Conservation (phyloP, 1,284 basidiomycete genomes). For the Leccinum olivaceoglutinosum region DNA sequence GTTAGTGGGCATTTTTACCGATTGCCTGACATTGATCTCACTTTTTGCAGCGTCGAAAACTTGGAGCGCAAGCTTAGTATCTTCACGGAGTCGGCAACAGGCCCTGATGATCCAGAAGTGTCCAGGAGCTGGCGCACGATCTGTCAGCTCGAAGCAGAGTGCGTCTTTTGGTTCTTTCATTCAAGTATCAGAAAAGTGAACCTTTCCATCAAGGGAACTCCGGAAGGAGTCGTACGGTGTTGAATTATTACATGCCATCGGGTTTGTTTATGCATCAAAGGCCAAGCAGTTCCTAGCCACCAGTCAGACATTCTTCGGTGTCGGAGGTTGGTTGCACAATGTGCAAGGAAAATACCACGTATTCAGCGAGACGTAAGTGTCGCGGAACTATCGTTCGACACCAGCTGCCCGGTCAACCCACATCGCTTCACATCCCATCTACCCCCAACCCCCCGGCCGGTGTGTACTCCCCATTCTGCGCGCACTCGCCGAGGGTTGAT, state of each 20-base stretch:
- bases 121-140: constrained; percentile 69
- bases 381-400: not conserved
- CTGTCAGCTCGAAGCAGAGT: constrained; percentile 81
- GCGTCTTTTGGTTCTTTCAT: constrained; percentile 27
- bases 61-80: constrained; percentile 86
- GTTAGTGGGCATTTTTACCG: constrained; percentile 15
- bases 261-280: constrained; percentile 85
- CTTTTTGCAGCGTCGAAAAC: constrained; percentile 51
- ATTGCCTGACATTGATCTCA: constrained; percentile 2
- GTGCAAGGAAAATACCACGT: constrained; percentile 92
- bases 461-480: too few species aligned
- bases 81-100: constrained; percentile 85
- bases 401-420: too few species aligned
- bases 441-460: too few species aligned
- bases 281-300: constrained; percentile 79
- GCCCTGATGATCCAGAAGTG: constrained; percentile 69
- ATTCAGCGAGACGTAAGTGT: constrained; percentile 83
- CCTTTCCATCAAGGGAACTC: constrained; percentile 58
- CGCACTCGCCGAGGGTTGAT: too few species aligned
- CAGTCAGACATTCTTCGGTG: constrained; percentile 72
- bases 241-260: constrained; percentile 88
- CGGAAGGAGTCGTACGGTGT: constrained; percentile 90
- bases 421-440: too few species aligned
- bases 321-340: constrained; percentile 91
- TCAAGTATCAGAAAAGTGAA: not conserved